Evolutionary conservation across 495 filamentous ascomycete species (phyloP), one percentile per base, ranked within the genome.

Genomic region (Trichoderma orchidacearum): DNA sequence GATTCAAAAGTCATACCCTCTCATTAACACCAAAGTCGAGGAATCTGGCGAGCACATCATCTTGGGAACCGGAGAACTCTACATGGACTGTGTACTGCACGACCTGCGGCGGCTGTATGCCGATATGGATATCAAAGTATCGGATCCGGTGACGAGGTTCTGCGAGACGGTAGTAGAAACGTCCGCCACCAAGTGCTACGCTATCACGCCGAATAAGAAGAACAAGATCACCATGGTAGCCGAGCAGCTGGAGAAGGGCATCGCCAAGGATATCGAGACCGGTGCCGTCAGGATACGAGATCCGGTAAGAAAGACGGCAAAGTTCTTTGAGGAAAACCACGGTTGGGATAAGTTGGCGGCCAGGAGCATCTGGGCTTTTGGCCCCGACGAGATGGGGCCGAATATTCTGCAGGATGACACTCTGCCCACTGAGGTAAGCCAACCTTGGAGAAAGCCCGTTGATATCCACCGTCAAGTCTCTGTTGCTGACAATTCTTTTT

Each of bases 41-140:
- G 93, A 98, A 68, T 96, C 90, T n/a, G 93, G 93, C 13, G 93
- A 98, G 67, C 93, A 98, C 69, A 83, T 97, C 58, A 80, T 98
- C 38, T 78, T 98, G 21, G 93, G 93, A 18, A 97, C 93, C 2
- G 93, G 93, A 32, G 93, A 98, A 65, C 77, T 98, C 6, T 97
- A 97, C 72, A 96, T 98, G 90, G 93, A 98, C 71, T 97, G 92
- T 64, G 93, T 96, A 29, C 82, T 98, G 31, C 90, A 98, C 69
- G 93, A 98, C 66, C 79, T 98, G 13, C 89, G 93, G 51, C 80
- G 83, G 27, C 75, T 96, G 21, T 98, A 96, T 68, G 90, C 92
- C n/a, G 90, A 97, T 65, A 98, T 98, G 93, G 94, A 98, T 64
- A 82, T 97, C 70, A 95, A 96, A 71, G 89, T 98, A 50, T 98